phyloP scores from a whole-genome alignment of 768 basidiomycete species.

The Pisolithus orientalis region DNA sequence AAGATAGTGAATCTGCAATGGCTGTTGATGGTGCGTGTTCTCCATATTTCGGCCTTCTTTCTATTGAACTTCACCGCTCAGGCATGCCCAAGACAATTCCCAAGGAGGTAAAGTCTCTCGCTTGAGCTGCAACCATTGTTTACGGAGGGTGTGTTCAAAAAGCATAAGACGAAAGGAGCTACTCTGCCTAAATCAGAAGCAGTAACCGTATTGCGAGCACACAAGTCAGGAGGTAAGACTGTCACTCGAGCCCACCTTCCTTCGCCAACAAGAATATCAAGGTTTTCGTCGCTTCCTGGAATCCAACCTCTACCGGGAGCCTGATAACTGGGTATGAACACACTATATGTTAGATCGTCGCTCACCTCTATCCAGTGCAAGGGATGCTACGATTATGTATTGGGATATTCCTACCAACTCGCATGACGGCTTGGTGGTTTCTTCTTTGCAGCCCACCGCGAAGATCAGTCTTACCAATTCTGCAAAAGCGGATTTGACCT shows the following conservation, averaged over 20 bases:
- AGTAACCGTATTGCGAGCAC: slow-evolving; percentile 44
- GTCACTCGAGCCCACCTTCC: slow-evolving; percentile 10
- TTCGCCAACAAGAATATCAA: slow-evolving; percentile 22
- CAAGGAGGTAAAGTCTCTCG: slow-evolving; percentile 16
- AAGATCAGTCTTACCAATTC: slow-evolving; percentile 44
- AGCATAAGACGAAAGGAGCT: slow-evolving; percentile 32
- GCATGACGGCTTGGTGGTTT: slow-evolving; percentile 11
- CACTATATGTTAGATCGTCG: not conserved
- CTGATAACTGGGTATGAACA: slow-evolving; percentile 65
- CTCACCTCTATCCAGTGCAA: slow-evolving; percentile 43
- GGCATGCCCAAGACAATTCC: slow-evolving; percentile 6
- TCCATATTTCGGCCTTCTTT: slow-evolving; percentile 23
- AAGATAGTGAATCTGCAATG: slow-evolving; percentile 31
- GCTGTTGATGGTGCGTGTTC: slow-evolving; percentile 35
- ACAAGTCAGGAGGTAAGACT: slow-evolving; percentile 53
- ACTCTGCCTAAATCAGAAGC: slow-evolving; percentile 31
- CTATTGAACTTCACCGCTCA: slow-evolving; percentile 5
- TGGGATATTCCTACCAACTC: slow-evolving; percentile 56
- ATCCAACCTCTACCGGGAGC: slow-evolving; percentile 52
- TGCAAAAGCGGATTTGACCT: slow-evolving; percentile 60
- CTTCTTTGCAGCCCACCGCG: slow-evolving; percentile 29
- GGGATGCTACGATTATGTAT: slow-evolving; percentile 67
- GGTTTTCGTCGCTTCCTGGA: slow-evolving; percentile 82
- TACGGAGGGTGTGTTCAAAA: slow-evolving; percentile 23
- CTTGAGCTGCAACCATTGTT: slow-evolving; percentile 16